These are phyloP conservation scores for Curvularia hawaiiensis DNA, from an alignment of 2,329 filamentous ascomycete species.

Conservation along the genomic window DNA sequence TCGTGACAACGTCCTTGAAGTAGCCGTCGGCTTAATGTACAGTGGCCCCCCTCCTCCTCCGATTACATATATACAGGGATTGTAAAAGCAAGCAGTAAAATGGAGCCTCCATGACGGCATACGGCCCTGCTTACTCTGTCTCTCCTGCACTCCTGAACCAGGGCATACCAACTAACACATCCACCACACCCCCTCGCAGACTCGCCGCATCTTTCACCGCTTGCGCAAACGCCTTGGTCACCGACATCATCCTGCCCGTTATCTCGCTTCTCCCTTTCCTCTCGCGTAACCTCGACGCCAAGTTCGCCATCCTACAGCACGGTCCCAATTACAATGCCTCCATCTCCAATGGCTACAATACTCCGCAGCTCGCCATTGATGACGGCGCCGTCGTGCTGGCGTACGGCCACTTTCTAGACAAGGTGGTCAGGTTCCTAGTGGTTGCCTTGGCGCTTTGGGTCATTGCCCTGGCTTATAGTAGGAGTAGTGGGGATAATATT, in stretches of 20 bases:
- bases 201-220: slow-evolving; percentile 73
- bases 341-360: slow-evolving; percentile 67
- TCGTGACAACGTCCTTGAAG: slow-evolving; percentile 75
- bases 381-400: slow-evolving; percentile 76
- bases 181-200: slow-evolving; percentile 46
- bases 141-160: neutral
- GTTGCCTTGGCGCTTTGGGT: slow-evolving; percentile 69
- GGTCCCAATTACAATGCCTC: slow-evolving; percentile 56
- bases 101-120: neutral
- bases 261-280: slow-evolving; percentile 72
- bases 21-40: slow-evolving; percentile 76
- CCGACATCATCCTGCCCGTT: slow-evolving; percentile 71
- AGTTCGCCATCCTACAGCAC: slow-evolving; percentile 68
- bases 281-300: slow-evolving; percentile 73
- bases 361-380: slow-evolving; percentile 68
- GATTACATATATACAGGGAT: neutral
- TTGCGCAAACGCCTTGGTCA: slow-evolving; percentile 73
- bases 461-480: slow-evolving; percentile 67
- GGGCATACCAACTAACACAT: neutral
- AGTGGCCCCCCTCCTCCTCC: neutral
- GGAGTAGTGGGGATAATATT: slow-evolving; percentile 66
- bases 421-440: slow-evolving; percentile 68
- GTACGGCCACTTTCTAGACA: slow-evolving; percentile 72
- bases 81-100: neutral
- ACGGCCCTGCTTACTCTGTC: neutral